Conservation (phyloP, 164 flowering plant species). For the Umbellularia californica region DNA sequence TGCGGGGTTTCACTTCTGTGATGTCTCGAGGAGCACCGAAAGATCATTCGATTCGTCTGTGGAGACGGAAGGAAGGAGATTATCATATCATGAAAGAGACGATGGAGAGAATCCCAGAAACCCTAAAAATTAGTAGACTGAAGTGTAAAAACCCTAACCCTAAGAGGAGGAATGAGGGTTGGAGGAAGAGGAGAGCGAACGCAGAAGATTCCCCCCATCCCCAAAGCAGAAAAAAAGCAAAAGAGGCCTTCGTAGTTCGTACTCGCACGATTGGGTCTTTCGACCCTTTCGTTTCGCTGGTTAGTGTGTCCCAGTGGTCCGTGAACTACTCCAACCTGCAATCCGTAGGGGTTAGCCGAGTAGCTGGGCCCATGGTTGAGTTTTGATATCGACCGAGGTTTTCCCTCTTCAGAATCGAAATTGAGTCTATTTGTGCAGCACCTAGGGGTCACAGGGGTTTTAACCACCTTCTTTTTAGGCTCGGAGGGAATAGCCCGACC, state of each 20-base stretch:
- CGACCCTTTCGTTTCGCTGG: background rate
- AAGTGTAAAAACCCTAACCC: background rate
- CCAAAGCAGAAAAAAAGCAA: background rate
- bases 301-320: background rate
- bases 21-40: conserved; percentile 34
- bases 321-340: background rate
- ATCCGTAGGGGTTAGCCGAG: too few species aligned
- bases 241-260: background rate
- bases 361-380: too few species aligned
- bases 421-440: too few species aligned
- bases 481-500: too few species aligned
- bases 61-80: background rate
- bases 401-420: too few species aligned
- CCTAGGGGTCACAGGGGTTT: too few species aligned
- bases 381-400: too few species aligned
- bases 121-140: background rate
- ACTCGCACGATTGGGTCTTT: background rate
- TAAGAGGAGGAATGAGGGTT: background rate
- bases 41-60: conserved; percentile 17
- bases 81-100: background rate
- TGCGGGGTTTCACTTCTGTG: conserved; percentile 30
- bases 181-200: background rate
- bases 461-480: too few species aligned
- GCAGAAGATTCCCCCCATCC: conserved; percentile 23
- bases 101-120: background rate